These are phyloP conservation scores for Colletotrichum coccodes DNA, from an alignment of 2,329 filamentous ascomycete species.

Conservation along the genomic window DNA sequence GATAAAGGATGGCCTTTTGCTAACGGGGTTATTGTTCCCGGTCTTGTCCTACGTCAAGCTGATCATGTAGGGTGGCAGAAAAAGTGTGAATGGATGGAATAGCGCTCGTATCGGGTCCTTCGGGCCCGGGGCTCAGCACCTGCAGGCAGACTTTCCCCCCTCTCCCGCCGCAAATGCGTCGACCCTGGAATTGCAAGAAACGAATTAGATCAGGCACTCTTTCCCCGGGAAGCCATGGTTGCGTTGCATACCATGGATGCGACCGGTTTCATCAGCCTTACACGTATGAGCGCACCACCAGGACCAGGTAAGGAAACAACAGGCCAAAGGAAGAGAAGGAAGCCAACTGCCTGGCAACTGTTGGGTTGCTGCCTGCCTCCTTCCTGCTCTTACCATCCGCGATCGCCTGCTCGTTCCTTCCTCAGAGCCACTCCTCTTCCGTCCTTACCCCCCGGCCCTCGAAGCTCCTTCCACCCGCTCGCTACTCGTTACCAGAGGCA, in stretches of 20 bases:
- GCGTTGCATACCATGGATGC: slow-evolving; percentile 7
- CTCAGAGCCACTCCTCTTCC: too few species aligned
- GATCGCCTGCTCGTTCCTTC: too few species aligned
- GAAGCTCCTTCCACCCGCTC: not conserved
- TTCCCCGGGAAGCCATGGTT: not conserved
- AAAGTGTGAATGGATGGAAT: not conserved
- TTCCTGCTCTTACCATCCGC: too few species aligned
- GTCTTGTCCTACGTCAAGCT: slow-evolving; percentile 24
- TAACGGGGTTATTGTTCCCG: not conserved
- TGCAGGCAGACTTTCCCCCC: too few species aligned
- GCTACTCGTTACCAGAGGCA: not conserved
- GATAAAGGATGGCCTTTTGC: not conserved
- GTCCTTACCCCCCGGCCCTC: too few species aligned
- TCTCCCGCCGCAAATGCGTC: too few species aligned
- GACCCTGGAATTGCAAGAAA: not conserved
- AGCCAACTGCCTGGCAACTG: not conserved
- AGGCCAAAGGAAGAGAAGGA: too few species aligned
- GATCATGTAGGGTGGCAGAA: too few species aligned
- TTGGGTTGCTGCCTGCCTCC: too few species aligned
- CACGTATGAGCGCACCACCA: not conserved
- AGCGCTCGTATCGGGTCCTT: slow-evolving; percentile 1
- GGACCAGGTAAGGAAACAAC: too few species aligned
- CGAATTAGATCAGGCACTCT: not conserved
- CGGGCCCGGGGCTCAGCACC: not conserved
- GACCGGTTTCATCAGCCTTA: slow-evolving; percentile 27